Percentiles rank a stretch among this genome's conserved stretches.
phyloP scores from a whole-genome alignment of 192 early-diverging fungal genomes.

The Entomortierella parvispora region DNA sequence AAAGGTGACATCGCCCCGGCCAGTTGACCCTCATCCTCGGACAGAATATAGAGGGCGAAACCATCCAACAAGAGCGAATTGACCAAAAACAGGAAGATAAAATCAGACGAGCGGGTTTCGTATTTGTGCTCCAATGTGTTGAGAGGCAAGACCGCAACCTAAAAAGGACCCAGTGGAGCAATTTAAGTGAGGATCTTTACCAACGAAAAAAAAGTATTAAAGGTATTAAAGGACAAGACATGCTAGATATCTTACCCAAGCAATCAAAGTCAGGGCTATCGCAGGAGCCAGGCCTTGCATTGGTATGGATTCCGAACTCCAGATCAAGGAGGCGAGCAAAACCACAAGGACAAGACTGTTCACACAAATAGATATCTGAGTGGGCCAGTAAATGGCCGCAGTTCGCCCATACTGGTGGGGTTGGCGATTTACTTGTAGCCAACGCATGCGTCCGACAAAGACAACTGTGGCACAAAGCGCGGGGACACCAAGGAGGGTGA shows the following conservation, averaged over 20 bases:
- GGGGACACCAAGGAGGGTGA: conserved; percentile 25
- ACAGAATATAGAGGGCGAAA: conserved; percentile 27
- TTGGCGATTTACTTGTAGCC: neutral
- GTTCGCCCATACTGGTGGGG: conserved; percentile 34
- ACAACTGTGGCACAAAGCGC: conserved; percentile 5
- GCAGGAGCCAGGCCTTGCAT: neutral
- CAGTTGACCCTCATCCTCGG: neutral
- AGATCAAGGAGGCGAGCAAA: neutral
- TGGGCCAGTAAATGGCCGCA: conserved; percentile 34
- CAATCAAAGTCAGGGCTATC: neutral
- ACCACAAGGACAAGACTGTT: conserved; percentile 10
- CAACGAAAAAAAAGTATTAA: no score
- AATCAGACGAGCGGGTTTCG: conserved; percentile 34
- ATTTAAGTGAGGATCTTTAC: no score
- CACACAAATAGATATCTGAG: conserved; percentile 18
- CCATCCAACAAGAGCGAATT: neutral
- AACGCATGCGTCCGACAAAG: conserved; percentile 13
- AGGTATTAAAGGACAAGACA: no score
- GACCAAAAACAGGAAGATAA: conserved; percentile 12
- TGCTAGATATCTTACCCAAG: no score
- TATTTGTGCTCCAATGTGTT: conserved; percentile 27
- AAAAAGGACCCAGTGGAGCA: neutral
- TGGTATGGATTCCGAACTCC: neutral
- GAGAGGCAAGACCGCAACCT: conserved; percentile 16
- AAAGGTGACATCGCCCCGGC: neutral